phyloP scores from a whole-genome alignment of 768 basidiomycete genomes.

The Hericium erinaceus region DNA sequence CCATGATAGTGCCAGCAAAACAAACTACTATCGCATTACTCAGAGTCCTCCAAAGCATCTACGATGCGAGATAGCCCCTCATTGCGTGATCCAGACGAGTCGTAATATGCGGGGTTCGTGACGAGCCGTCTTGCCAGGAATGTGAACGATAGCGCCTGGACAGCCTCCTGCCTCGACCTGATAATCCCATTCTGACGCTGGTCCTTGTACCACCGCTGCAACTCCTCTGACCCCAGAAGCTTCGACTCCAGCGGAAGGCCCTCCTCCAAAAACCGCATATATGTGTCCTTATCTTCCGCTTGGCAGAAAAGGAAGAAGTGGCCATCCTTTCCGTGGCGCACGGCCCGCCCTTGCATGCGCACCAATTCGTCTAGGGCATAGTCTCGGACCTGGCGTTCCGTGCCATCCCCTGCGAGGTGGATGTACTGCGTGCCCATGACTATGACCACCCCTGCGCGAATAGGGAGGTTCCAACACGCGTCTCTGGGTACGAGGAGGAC shows the following conservation, averaged over 20 bases:
- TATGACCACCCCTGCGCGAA: slow-evolving; percentile 72
- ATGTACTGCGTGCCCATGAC: slow-evolving; percentile 91
- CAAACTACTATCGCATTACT: too few species aligned
- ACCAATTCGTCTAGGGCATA: slow-evolving; percentile 77
- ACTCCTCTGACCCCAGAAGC: slow-evolving; percentile 40
- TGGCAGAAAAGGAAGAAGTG: slow-evolving; percentile 87
- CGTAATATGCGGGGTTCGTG: slow-evolving; percentile 84
- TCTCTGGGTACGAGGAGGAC: slow-evolving; percentile 80
- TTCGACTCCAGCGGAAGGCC: slow-evolving; percentile 87
- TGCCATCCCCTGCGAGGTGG: slow-evolving; percentile 33
- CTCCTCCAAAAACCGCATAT: slow-evolving; percentile 76
- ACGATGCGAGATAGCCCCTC: slow-evolving; percentile 63
- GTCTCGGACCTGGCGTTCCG: slow-evolving; percentile 65
- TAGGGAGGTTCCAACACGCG: slow-evolving; percentile 83
- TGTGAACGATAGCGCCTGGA: slow-evolving; percentile 75
- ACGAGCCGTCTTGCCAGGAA: slow-evolving; percentile 63
- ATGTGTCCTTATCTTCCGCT: slow-evolving; percentile 71
- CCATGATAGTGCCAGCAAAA: neutral
- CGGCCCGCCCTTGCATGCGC: slow-evolving; percentile 86
- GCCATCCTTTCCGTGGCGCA: slow-evolving; percentile 44
- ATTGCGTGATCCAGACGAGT: slow-evolving; percentile 36
- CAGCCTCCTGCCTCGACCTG: slow-evolving; percentile 50
- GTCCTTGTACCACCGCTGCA: slow-evolving; percentile 40
- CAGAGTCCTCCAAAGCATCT: slow-evolving; percentile 35
- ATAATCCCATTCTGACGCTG: slow-evolving; percentile 30